Evolutionary conservation across 2,329 filamentous ascomycete species (phyloP), one percentile per base, ranked within the genome.

Genomic region (Simplicillium sp.): DNA sequence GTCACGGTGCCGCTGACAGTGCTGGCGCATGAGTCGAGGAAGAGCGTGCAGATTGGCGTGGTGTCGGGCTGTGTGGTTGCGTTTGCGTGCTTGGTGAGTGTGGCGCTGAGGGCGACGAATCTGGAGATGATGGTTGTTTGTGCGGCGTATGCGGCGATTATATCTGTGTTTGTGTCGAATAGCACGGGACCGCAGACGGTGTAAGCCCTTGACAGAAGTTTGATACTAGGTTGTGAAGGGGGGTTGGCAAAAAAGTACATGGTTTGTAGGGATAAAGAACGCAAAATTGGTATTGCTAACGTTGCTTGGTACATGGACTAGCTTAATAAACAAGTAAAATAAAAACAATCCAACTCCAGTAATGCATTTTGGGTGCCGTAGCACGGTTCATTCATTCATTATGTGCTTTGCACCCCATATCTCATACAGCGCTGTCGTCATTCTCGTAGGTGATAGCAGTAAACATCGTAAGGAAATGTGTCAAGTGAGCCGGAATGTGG

Each of bases 131-230:
- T 54, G 43, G 43, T 41, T 6, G 42, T 50, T 12, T 44, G 48
- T 33, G 46, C 51, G 29, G 51, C 51, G 0, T 54, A 56, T 39
- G 48, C 51, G 11, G 51, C 50, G 6, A 45, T 56, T 7, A 41
- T 55, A 2, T 46, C 51, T 2, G 51, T 49, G 2, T 54, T 53
- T 29, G 40, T 53, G 15, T 49, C 48, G 12, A 41, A 44, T 20
- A 35, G 34, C 14, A 15, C 34, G 4, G 34, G 34, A 15, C 20
- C 20, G 18, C 15, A n/a, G 34, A 15, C 34, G 11, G 34, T 16
- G 11, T 15, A 35, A n/a, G 6, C n/a, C 7, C 32, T 7, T 14
- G 32, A 34, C n/a, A n/a, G n/a, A n/a, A n/a, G n/a, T n/a, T n/a
- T n/a, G n/a, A n/a, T n/a, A n/a, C n/a, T n/a, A n/a, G n/a, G n/a